These are phyloP conservation scores for Leccinum fallax DNA, from an alignment of 1,284 basidiomycete species.

Conservation along the genomic window DNA sequence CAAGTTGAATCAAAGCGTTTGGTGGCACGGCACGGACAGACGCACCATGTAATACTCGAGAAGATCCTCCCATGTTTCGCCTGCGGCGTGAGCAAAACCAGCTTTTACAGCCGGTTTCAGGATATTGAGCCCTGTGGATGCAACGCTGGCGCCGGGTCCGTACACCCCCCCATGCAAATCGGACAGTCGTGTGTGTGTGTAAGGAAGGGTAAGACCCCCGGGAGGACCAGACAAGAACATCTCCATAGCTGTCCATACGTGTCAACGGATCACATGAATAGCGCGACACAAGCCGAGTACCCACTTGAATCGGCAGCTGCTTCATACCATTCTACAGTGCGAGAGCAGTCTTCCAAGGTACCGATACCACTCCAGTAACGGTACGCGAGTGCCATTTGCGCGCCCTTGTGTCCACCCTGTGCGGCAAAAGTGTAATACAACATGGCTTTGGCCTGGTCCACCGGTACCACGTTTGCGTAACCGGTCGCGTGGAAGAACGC, in stretches of 20 bases:
- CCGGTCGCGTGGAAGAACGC: constrained; percentile 90
- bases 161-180: constrained; percentile 92
- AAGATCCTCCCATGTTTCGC: constrained; percentile 91
- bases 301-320: constrained; percentile 81
- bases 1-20: constrained; percentile 5
- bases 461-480: constrained; percentile 69
- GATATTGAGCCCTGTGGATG: constrained; percentile 78
- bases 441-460: constrained; percentile 77
- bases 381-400: constrained; percentile 93
- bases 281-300: constrained; percentile 36
- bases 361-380: constrained; percentile 97
- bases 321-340: constrained; percentile 87
- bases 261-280: not conserved
- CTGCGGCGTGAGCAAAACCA: constrained; percentile 76
- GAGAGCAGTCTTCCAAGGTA: constrained; percentile 81
- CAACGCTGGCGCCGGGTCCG: constrained; percentile 91
- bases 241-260: constrained; percentile 56
- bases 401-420: constrained; percentile 81
- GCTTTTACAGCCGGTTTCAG: constrained; percentile 81
- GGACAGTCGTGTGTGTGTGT: constrained; percentile 82
- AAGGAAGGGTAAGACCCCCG: constrained; percentile 85
- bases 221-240: constrained; percentile 86
- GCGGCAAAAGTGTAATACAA: constrained; percentile 94
- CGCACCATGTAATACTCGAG: constrained; percentile 86
- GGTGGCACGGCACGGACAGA: constrained; percentile 5